Conservation (phyloP, 805 yeast species). For the Kazachstania bromeliacearum region DNA sequence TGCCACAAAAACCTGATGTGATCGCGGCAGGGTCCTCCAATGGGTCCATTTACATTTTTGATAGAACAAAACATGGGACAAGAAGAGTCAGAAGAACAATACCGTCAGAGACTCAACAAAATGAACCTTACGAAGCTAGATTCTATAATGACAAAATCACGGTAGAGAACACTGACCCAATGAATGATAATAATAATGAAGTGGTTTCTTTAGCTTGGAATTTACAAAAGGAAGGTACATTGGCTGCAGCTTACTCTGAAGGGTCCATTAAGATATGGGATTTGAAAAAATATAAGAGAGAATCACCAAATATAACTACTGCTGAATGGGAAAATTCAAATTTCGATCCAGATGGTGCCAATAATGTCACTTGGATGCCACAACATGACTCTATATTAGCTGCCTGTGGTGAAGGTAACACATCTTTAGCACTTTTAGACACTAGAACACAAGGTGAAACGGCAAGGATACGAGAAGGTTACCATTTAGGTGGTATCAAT, state of each 20-base stretch:
- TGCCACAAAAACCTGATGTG: slow-evolving; percentile 83
- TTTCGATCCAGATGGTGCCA: slow-evolving; percentile 43
- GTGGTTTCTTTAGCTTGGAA: slow-evolving; percentile 76
- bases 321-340: slow-evolving; percentile 12
- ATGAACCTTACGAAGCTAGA: slow-evolving; percentile 13
- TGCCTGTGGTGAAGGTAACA: slow-evolving; percentile 57
- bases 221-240: slow-evolving; percentile 44
- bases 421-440: slow-evolving; percentile 42
- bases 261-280: slow-evolving; percentile 66
- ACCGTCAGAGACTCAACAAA: neutral
- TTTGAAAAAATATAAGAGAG: slow-evolving; percentile 34
- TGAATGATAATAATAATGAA: slow-evolving; percentile 34
- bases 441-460: slow-evolving; percentile 30
- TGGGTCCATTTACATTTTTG: slow-evolving; percentile 62
- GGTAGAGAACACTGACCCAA: slow-evolving; percentile 8
- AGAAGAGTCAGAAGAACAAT: slow-evolving; percentile 22
- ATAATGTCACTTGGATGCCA: slow-evolving; percentile 64
- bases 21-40: slow-evolving; percentile 59
- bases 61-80: slow-evolving; percentile 70
- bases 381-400: slow-evolving; percentile 53
- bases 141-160: slow-evolving; percentile 11
- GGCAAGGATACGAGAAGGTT: neutral
- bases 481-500: slow-evolving; percentile 36
- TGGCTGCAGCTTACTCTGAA: slow-evolving; percentile 53
- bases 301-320: slow-evolving; percentile 17